phyloP scores from a whole-genome alignment of 2,329 filamentous ascomycete species.

The Neofusicoccum ribis region DNA sequence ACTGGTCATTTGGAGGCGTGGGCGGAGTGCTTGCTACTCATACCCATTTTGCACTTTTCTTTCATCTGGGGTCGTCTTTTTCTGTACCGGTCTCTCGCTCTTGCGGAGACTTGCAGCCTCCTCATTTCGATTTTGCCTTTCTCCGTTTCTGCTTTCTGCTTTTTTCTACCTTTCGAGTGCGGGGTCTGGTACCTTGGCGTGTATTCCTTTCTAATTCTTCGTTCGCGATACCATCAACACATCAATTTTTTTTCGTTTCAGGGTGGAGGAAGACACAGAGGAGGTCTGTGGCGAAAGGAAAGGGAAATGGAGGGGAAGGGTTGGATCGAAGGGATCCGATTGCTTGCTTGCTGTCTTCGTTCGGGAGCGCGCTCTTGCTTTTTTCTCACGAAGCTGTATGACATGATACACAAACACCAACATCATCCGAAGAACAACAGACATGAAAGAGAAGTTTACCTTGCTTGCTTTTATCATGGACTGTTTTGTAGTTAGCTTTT shows the following conservation, averaged over 20 bases:
- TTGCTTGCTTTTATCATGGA: neutral
- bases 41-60: neutral
- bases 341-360: neutral
- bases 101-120: neutral
- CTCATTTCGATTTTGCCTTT: neutral
- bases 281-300: neutral
- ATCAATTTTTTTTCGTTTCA: neutral
- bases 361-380: neutral
- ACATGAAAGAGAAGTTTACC: slow-evolving; percentile 2
- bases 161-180: neutral
- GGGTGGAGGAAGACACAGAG: neutral
- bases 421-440: slow-evolving; percentile 3
- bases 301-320: neutral
- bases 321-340: neutral
- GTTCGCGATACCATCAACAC: slow-evolving; percentile 12
- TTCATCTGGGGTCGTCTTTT: neutral
- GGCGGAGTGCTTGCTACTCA: slow-evolving; percentile 10
- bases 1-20: slow-evolving; percentile 1
- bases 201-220: slow-evolving; percentile 9
- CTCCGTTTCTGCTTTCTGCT: neutral
- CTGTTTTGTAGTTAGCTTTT: neutral
- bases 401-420: slow-evolving; percentile 13
- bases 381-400: slow-evolving; percentile 13
- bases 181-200: slow-evolving; percentile 7
- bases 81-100: neutral